These are phyloP conservation scores for Betula pendula DNA, from an alignment of 306 rosid species.

Conservation along the genomic window DNA sequence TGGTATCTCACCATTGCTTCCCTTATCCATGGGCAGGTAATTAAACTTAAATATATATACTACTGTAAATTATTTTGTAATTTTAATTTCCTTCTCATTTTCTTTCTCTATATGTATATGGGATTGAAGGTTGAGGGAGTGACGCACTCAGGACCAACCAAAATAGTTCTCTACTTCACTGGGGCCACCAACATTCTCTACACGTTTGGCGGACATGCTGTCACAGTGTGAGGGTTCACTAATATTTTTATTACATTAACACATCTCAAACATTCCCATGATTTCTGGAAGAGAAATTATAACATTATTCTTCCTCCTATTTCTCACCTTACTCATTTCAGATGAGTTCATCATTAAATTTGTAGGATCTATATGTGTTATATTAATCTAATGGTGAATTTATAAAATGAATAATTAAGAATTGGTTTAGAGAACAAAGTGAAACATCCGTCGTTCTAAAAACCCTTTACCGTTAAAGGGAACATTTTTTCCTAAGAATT, in stretches of 20 bases:
- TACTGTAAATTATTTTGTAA: too few relatives aligned
- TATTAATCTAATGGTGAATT: too few relatives aligned
- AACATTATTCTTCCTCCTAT: too few relatives aligned
- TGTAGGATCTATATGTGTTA: too few relatives aligned
- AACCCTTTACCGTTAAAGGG: conserved; percentile 2
- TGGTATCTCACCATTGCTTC: conserved; percentile 98
- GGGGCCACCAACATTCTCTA: conserved; percentile 99
- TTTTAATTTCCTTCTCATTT: neutral
- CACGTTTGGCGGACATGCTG: conserved; percentile 99
- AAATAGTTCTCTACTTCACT: conserved; percentile 89
- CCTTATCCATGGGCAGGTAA: conserved; percentile 89
- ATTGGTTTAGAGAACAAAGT: too few relatives aligned
- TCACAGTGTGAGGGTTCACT: conserved; percentile 68
- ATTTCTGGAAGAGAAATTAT: too few relatives aligned
- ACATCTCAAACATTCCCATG: neutral
- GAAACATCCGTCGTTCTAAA: too few relatives aligned
- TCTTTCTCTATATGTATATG: neutral
- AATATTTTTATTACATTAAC: neutral
- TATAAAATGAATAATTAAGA: too few relatives aligned
- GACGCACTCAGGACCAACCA: conserved; percentile 90
- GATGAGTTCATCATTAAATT: too few relatives aligned
- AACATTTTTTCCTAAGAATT: neutral
- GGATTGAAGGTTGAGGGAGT: conserved; percentile 73
- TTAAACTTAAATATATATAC: too few relatives aligned
- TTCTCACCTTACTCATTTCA: too few relatives aligned